Percentiles rank a stretch among this genome's conserved stretches.
phyloP scores from a whole-genome alignment of 805 yeast species.

The Yueomyces sinensis region DNA sequence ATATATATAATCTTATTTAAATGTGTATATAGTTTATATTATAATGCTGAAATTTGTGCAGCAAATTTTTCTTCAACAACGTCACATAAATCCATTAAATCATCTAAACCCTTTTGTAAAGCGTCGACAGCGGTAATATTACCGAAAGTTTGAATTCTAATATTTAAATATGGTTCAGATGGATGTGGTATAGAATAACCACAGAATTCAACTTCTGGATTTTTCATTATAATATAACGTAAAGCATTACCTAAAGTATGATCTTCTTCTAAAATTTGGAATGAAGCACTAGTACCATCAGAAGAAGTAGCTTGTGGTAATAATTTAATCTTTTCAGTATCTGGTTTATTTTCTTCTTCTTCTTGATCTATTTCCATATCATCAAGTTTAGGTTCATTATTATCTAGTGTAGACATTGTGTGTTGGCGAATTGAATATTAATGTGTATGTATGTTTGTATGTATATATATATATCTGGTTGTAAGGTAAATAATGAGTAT shows the following conservation, averaged over 20 bases:
- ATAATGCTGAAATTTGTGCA: conserved; percentile 43
- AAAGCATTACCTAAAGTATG: conserved; percentile 93
- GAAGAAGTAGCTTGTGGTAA: conserved; percentile 76
- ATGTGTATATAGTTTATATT: no score
- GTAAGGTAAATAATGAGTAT: no score
- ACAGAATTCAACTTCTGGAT: conserved; percentile 95
- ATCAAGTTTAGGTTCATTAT: no score
- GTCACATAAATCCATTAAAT: conserved; percentile 68
- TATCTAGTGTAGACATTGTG: no score
- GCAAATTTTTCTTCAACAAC: conserved; percentile 71
- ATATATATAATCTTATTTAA: no score
- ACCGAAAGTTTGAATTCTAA: conserved; percentile 90
- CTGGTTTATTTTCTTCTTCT: conserved; percentile 25
- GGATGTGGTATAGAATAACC: conserved; percentile 99
- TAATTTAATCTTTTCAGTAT: conserved; percentile 41
- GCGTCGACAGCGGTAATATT: conserved; percentile 82
- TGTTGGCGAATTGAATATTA: no score
- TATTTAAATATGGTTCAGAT: conserved; percentile 75
- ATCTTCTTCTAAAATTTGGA: conserved; percentile 87
- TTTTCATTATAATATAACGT: conserved; percentile 90
- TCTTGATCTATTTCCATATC: conserved; percentile 18
- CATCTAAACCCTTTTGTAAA: conserved; percentile 79
- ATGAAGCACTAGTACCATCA: conserved; percentile 90
- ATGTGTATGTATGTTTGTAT: no score
- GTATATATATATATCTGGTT: no score